Base-by-base conservation (phyloP, 2,329 filamentous ascomycete species). In the Chaetothyriales sp. region DNA sequence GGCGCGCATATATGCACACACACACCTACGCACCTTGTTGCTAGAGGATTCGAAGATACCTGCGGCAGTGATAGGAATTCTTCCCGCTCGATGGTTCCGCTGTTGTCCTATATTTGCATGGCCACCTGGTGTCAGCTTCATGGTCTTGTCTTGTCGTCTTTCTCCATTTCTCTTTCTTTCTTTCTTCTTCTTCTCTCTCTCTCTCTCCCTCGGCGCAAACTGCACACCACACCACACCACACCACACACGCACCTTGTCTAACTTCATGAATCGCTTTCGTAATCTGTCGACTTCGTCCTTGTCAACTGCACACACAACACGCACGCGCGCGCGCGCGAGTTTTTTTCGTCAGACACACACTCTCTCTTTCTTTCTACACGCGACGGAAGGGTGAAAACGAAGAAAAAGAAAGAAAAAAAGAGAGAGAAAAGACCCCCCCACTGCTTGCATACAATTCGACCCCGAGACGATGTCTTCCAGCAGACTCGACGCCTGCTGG, bases 261-360 rank as follows among this genome's bases (percentile, higher is more conserved):
- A 98, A 75, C 73, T 98, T 98, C 90, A 96, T 96, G 66, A 98
- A 98, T 55, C 90, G 80, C 75, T 98, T 98, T 64, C 88, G 80
- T 66, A 98, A 76, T 63, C 92, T 80, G 66, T 96, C 92, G 54
- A 98, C 88, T 70, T 98, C 92, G 64, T 98, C 92, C 68, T 86
- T 83, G 73, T 98, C 86, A 74, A 98, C 90, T 96, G 63, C 39
- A 32, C 45, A 50, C 45, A 25, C 22, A 25, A 6, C n/a, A 52
- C 22, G 22, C 22, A 6, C 22, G 22, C 22, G 22, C 22, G 6
- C 22, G 6, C 22, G 22, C 22, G n/a, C 10, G 2, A n/a, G 6
- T 25, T 8, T 2, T 25, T 25, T 8, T 2, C 12, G 18, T 25
- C 43, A 44, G 43, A n/a, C 42, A 43, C n/a, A 43, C 42, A 43